Conservation (phyloP, 2,329 filamentous ascomycete species). For the Pseudogymnoascus sp. region DNA sequence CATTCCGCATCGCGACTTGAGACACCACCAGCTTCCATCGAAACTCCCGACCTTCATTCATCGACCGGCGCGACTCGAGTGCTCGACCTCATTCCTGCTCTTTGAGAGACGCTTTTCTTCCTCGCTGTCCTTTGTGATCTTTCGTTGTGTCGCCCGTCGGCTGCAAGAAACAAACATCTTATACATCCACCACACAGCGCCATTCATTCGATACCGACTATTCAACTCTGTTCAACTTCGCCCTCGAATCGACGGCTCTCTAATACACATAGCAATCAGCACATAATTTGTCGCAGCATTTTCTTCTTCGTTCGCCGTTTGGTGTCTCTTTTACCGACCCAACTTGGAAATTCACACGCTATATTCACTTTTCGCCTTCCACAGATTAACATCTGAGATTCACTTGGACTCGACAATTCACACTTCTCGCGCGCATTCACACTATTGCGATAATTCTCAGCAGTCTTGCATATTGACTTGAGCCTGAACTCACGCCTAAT, state of each 20-base stretch:
- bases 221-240: neutral
- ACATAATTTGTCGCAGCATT: slow-evolving; percentile 2
- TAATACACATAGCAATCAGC: slow-evolving; percentile 7
- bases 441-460: slow-evolving; percentile 1
- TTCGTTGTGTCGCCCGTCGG: slow-evolving; percentile 1
- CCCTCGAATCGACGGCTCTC: neutral
- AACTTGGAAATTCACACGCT: slow-evolving; percentile 1
- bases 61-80: slow-evolving; percentile 5
- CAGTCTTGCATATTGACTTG: neutral
- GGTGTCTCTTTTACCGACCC: neutral
- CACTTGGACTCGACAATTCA: slow-evolving; percentile 1
- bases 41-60: neutral
- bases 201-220: neutral
- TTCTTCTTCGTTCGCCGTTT: neutral
- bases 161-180: neutral
- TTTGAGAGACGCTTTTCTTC: slow-evolving; percentile 3
- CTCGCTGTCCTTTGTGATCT: neutral
- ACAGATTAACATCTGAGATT: neutral
- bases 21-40: neutral
- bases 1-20: neutral
- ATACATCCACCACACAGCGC: neutral
- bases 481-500: slow-evolving; percentile 1
- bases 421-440: neutral
- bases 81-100: neutral
- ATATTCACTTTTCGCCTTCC: slow-evolving; percentile 2